Evolutionary conservation across 2,329 filamentous ascomycete genomes (phyloP), one percentile per base, ranked within the genome.

Genomic region (Arthrobotrys entomopaga): DNA sequence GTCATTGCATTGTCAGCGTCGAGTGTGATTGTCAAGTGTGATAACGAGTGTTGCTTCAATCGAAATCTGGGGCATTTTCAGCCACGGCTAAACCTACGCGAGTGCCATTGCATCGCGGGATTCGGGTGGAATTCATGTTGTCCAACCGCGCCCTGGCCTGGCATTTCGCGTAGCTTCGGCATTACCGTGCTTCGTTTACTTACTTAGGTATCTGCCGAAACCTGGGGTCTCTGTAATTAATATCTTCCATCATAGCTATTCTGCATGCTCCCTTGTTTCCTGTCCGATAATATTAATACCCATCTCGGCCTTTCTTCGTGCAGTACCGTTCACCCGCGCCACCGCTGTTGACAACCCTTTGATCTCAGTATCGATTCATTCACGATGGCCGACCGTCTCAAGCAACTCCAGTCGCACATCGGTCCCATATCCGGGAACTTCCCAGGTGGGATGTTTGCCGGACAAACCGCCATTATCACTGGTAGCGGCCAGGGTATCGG

Each of bases 401-500:
- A 86, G 46, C 91, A 95, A 82, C 87, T 96, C 78, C 87, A 89
- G 42, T 86, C 86, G 75, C 92, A 96, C 82, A 87, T 96, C 79
- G 69, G 69, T 11, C 69, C 69, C 6, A 26, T 58, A 10, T 69
- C 66, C 22, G 65, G 57, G 8, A 93, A 92, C 83, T 94, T 89
- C 83, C 91, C 92, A 42, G 86, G 87, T 80, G 92, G 92, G 70
- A 84, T 96, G 81, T 87, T 96, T 64, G 86, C 86, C 29, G 90
- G 90, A 60, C 92, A 96, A 81, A 88, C 90, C 15, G 92, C 92
- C 79, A 96, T 97, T 81, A 90, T 96, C 81, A 97, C 93, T 1
- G 92, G 92, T 50, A 88, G 89, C 16, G 92, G 91, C 7, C 92
- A 96, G 81, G 93, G 93, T 72, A 96, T 96, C 80, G 93, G 92